phyloP scores from a whole-genome alignment of 2,329 filamentous ascomycete genomes.

The Hypoxylon sp. region DNA sequence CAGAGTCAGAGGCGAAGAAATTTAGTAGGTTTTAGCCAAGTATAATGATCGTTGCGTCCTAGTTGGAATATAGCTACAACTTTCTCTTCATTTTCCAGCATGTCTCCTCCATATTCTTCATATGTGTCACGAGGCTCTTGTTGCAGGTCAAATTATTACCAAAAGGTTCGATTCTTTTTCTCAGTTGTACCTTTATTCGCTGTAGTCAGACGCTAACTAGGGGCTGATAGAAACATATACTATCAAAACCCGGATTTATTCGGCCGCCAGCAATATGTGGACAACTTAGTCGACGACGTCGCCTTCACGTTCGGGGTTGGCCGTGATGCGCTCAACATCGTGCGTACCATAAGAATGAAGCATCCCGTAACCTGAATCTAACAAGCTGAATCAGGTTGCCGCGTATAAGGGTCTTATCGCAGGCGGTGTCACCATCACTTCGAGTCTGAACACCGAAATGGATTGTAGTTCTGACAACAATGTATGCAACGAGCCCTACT shows the following conservation, averaged over 20 bases:
- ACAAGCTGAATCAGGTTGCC: constrained; percentile 63
- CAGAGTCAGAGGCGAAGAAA: constrained; percentile 35
- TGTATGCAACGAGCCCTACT: constrained; percentile 37
- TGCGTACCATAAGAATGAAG: constrained; percentile 49
- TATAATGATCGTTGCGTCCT: too few species aligned
- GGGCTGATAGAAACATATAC: constrained; percentile 78
- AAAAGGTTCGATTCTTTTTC: constrained; percentile 61
- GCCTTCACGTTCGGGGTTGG: constrained; percentile 73
- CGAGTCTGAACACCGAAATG: constrained; percentile 43
- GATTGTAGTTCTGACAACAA: constrained; percentile 43
- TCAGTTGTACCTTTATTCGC: background rate
- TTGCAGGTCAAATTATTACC: constrained; percentile 63
- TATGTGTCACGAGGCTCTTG: constrained; percentile 65
- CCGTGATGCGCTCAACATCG: constrained; percentile 74
- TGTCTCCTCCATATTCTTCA: constrained; percentile 67
- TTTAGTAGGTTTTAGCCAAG: constrained; percentile 42
- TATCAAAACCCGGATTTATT: constrained; percentile 81
- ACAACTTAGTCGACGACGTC: constrained; percentile 77
- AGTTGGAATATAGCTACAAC: constrained; percentile 7
- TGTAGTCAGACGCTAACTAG: constrained; percentile 12
- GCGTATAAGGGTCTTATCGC: constrained; percentile 75
- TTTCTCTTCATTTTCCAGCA: constrained; percentile 50
- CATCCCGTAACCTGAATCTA: background rate
- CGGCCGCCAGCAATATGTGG: constrained; percentile 71
- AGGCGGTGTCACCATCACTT: constrained; percentile 61